Base-by-base conservation (phyloP, 1,284 basidiomycete genomes). In the Bjerkandera adusta region DNA sequence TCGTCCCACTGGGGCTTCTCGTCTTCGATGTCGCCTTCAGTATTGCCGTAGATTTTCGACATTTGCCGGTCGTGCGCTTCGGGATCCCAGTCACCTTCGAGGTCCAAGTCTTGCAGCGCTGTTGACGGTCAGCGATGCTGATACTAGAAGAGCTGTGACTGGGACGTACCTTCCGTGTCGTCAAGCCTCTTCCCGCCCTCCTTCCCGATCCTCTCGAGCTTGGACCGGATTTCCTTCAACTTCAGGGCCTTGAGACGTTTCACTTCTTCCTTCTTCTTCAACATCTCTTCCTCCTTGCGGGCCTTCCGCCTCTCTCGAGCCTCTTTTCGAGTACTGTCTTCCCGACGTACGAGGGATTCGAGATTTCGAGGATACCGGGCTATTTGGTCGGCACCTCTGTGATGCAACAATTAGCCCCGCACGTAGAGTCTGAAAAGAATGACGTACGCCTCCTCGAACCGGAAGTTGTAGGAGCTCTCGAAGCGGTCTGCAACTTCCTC, bases 1-100 rank as follows among this genome's bases (percentile, higher is more conserved):
- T 94, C 88, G 25, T 90, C 86, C 93, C 93, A 97, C 0, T 69
- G 69, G 4, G 95, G 94, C 68, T 96, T 95, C 51, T 80, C 75
- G 45, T 82, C 84, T 46, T 71, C 61, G n/a, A 65, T 62, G 45
- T 58, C 57, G 4, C 52, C 64, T 1, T 54, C 62, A 5, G 68
- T 70, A 27, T 73, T 79, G n/a, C 72, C 79, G 56, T 90, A 95
- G 12, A 92, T 63, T 15, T 72, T 75, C 0, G 72, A 68, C 89
- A 94, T 93, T 62, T 89, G 86, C 16, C 64, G 66, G 52, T 93
- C 89, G 57, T 94, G 87, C 44, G 78, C 77, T 5, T 77, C 79
- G 3, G 88, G 82, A 57, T 94, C 89, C 85, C 90, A 94, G 35
- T 93, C 89, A 3, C 76, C 85, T 5, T 91, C 87, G 2, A 91